These are phyloP conservation scores for Prunus armeniaca DNA, from an alignment of 306 rosid genomes.

Conservation along the genomic window DNA sequence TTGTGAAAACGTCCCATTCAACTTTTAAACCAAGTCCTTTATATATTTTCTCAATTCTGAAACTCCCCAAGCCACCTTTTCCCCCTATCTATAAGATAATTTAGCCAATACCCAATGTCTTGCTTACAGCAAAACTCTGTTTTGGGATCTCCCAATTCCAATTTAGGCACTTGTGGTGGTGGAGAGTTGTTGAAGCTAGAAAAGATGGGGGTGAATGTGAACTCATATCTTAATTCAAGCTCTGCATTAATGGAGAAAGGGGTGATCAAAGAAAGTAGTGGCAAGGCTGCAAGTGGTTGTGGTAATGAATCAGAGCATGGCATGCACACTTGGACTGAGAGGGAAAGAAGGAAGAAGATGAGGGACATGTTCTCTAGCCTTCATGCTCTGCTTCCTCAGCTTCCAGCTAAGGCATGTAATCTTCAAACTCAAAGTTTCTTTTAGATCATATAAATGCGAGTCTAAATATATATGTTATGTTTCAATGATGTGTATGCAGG, in stretches of 20 bases:
- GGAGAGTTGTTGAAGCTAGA: not conserved
- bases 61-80: no score
- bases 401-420: slow-evolving; percentile 54
- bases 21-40: not conserved
- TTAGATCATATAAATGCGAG: not conserved
- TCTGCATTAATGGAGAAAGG: not conserved
- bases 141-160: not conserved
- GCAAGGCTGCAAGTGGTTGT: not conserved
- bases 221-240: not conserved
- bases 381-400: slow-evolving; percentile 64
- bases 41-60: no score
- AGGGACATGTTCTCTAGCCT: slow-evolving; percentile 55
- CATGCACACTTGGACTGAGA: slow-evolving; percentile 62
- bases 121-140: not conserved
- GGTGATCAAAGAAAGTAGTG: not conserved
- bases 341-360: slow-evolving; percentile 79
- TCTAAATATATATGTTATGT: not conserved
- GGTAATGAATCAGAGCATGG: slow-evolving; percentile 33
- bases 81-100: not conserved
- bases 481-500: slow-evolving; percentile 21
- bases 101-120: not conserved
- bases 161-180: not conserved
- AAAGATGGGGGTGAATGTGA: slow-evolving; percentile 3
- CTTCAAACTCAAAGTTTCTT: not conserved
- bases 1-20: slow-evolving; percentile 1